Base-by-base conservation (phyloP, 2,329 filamentous ascomycete genomes). In the Thelonectria olida region DNA sequence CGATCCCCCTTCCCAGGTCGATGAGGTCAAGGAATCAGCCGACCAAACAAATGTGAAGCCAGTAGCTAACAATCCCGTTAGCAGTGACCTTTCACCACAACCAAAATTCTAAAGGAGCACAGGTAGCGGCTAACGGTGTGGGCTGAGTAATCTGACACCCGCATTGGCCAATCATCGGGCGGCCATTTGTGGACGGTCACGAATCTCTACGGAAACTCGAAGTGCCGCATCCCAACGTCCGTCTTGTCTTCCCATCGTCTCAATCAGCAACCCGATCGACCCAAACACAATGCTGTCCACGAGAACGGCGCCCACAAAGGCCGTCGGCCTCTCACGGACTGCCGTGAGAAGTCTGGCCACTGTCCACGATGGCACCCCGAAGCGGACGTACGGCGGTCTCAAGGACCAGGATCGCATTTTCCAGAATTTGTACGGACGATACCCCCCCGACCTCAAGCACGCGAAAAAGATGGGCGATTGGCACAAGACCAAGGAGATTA, bases 401-500 rank as follows among this genome's bases (percentile, higher is more conserved):
- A 92, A 89, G 82, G 96, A 99, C 79, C 93, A 98, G 83, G 96
- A 99, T 82, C 90, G 96, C 74, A 99, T 99, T 81, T 99, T 99
- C 83, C 94, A 97, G 84, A 99, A 99, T 82, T 86, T 99, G 61
- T 99, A 99, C 83, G 90, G 93, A 74, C 93, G 96, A 77, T 93
- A 92, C 82, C 93, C 93, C 53, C 87, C 93, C 65, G 94, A 97
- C 79, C 82, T 99, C 72, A 95, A 96, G 84, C 93, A 89, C 76
- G 94, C 96, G 54, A 94, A 93, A 90, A 97, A 97, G 83, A 97
- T 97, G 86, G 96, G 96, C 72, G 96, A 98, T 80, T 99, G 96
- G 96, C 89, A 99, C 84, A 97, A 96, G 87, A 99, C 96, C 57
- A 99, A 99, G 87, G 96, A 99, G 79, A 99, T 99, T 60, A 80